These are phyloP conservation scores for Closterium sp. DNA, from an alignment of 139 green algal genomes.

Conservation along the genomic window DNA sequence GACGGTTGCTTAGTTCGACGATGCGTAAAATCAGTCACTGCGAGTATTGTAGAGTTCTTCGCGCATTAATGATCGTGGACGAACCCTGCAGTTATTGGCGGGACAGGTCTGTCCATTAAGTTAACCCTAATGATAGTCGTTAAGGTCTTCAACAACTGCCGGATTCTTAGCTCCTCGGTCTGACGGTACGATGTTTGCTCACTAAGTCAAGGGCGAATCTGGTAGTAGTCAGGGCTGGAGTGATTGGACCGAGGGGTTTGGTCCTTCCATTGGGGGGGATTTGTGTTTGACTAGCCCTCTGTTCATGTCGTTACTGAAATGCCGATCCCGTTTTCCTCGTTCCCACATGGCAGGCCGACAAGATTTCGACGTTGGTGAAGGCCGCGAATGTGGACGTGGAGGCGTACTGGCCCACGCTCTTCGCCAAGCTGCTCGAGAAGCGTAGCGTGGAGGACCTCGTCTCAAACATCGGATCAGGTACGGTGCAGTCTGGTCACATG, in stretches of 20 bases:
- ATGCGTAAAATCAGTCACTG: too few relatives aligned
- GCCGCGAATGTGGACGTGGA: constrained; percentile 87
- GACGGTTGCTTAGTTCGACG: neutral
- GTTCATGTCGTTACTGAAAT: too few relatives aligned
- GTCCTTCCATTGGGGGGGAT: neutral
- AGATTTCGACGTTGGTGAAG: constrained; percentile 87
- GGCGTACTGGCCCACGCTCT: constrained; percentile 95
- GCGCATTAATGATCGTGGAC: neutral
- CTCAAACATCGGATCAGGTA: constrained; percentile 89
- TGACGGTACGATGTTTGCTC: neutral
- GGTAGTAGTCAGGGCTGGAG: neutral
- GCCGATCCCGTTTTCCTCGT: neutral
- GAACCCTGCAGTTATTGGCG: neutral
- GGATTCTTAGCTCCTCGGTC: neutral
- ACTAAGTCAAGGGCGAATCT: neutral
- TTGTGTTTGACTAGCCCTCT: too few relatives aligned
- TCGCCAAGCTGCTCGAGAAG: constrained; percentile 94
- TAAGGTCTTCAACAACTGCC: neutral
- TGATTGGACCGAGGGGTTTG: too few relatives aligned
- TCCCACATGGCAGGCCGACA: constrained; percentile 67
- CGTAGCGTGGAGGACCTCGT: constrained; percentile 93
- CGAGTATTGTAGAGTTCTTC: too few relatives aligned
- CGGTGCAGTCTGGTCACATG: neutral
- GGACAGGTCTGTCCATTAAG: neutral
- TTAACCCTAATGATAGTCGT: neutral